Conservation (phyloP, 2,329 filamentous ascomycete genomes). For the Fusarium temperatum region DNA sequence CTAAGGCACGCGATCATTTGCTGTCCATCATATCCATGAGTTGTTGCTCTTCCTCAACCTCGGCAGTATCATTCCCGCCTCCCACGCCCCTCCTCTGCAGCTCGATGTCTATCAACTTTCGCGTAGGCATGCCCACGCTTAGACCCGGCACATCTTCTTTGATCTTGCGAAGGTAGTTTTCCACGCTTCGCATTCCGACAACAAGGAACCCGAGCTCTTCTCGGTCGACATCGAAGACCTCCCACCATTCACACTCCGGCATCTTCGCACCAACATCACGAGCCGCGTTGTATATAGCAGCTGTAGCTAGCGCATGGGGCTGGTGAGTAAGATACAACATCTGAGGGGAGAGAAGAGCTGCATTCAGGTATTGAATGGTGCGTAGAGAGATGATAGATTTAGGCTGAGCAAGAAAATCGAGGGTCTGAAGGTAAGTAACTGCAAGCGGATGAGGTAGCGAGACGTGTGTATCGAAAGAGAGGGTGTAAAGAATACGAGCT, state of each 20-base stretch:
- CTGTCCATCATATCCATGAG: slow-evolving; percentile 54
- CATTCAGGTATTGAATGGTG: slow-evolving; percentile 83
- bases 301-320: slow-evolving; percentile 83
- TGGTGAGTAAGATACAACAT: slow-evolving; percentile 92
- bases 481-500: slow-evolving; percentile 75
- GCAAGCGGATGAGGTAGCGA: slow-evolving; percentile 86
- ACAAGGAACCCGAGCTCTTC: slow-evolving; percentile 95
- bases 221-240: slow-evolving; percentile 94
- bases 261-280: slow-evolving; percentile 79
- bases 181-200: slow-evolving; percentile 82
- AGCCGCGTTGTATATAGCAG: slow-evolving; percentile 90
- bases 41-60: slow-evolving; percentile 53
- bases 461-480: slow-evolving; percentile 87
- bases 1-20: slow-evolving; percentile 33
- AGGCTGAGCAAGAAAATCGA: slow-evolving; percentile 69
- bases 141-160: slow-evolving; percentile 63
- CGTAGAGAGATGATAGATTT: slow-evolving; percentile 67
- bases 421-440: slow-evolving; percentile 90
- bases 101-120: slow-evolving; percentile 67
- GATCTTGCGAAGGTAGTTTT: slow-evolving; percentile 72
- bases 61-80: slow-evolving; percentile 37
- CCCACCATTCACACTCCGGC: slow-evolving; percentile 92
- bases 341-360: slow-evolving; percentile 85
- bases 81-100: slow-evolving; percentile 61
- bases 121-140: slow-evolving; percentile 63